Percentiles rank a stretch among this genome's conserved stretches.
Conservation (phyloP, 371 early-diverging fungal genomes). For the Circinella minor region DNA sequence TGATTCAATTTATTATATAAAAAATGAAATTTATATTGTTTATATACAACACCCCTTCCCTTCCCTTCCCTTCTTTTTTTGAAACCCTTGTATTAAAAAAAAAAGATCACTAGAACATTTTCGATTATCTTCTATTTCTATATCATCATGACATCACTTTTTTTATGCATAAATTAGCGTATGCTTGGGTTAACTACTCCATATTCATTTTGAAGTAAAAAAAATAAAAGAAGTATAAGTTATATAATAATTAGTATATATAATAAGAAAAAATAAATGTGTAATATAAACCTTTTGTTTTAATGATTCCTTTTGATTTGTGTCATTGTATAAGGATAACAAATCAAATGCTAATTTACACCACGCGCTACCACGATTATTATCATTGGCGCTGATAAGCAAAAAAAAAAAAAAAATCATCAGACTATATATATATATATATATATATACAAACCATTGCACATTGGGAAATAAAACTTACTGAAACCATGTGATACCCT, state of each 20-base stretch:
- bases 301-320: not conserved
- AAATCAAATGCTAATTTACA: slow-evolving; percentile 10
- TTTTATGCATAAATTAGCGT: not conserved
- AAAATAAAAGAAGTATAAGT: too few relatives aligned
- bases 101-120: too few relatives aligned
- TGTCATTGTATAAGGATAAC: slow-evolving; percentile 1
- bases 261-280: not conserved
- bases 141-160: slow-evolving; percentile 3
- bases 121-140: too few relatives aligned
- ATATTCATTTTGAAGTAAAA: not conserved
- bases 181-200: not conserved
- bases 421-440: not conserved
- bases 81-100: not conserved
- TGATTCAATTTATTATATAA: not conserved
- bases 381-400: slow-evolving; percentile 11
- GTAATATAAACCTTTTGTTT: not conserved
- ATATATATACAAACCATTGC: not conserved
- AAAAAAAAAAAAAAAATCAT: slow-evolving; percentile 1
- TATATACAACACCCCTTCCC: too few relatives aligned
- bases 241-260: too few relatives aligned
- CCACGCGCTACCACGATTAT: slow-evolving; percentile 7
- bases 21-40: too few relatives aligned
- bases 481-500: slow-evolving; percentile 24
- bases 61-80: not conserved
- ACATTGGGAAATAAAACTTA: slow-evolving; percentile 5